phyloP scores from a whole-genome alignment of 768 basidiomycete genomes.

The Boletus rex-veris region DNA sequence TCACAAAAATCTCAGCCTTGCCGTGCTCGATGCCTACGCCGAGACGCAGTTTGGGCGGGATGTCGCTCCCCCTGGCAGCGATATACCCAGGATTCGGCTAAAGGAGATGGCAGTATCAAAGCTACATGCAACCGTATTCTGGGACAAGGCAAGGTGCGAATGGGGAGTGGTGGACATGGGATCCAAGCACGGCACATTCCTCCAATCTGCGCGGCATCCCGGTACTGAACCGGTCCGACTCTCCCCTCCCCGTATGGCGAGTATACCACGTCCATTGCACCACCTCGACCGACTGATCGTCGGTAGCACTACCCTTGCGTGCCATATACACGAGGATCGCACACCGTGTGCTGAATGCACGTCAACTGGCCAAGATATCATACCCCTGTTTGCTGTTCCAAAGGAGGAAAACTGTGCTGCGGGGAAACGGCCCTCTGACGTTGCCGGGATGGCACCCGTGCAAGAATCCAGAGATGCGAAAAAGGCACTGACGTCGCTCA shows the following conservation, averaged over 20 bases:
- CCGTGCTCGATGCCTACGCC: constrained; percentile 57
- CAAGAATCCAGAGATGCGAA: constrained; percentile 48
- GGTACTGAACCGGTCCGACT: constrained; percentile 43
- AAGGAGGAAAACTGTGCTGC: constrained; percentile 13
- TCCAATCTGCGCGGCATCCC: constrained; percentile 31
- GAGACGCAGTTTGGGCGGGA: constrained; percentile 79
- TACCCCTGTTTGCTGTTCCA: constrained; percentile 47
- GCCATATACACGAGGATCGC: constrained; percentile 64
- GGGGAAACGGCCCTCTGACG: constrained; percentile 23
- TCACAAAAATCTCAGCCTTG: constrained; percentile 47
- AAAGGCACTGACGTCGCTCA: constrained; percentile 63
- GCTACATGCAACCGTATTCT: constrained; percentile 71
- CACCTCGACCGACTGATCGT: constrained; percentile 67
- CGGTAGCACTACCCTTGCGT: constrained; percentile 66
- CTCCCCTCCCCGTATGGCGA: constrained; percentile 63
- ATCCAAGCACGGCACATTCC: constrained; percentile 78
- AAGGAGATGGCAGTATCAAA: constrained; percentile 87
- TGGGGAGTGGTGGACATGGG: constrained; percentile 86
- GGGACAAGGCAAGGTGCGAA: constrained; percentile 53
- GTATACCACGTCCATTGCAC: constrained; percentile 57
- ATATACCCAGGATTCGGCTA: constrained; percentile 62
- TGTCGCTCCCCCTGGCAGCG: constrained; percentile 44
- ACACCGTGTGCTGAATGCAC: constrained; percentile 64
- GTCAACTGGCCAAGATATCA: constrained; percentile 47
- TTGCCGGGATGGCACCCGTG: constrained; percentile 1